Evolutionary conservation across 2,329 filamentous ascomycete species (phyloP).

Genomic region (Sordariomycetes sp.): DNA sequence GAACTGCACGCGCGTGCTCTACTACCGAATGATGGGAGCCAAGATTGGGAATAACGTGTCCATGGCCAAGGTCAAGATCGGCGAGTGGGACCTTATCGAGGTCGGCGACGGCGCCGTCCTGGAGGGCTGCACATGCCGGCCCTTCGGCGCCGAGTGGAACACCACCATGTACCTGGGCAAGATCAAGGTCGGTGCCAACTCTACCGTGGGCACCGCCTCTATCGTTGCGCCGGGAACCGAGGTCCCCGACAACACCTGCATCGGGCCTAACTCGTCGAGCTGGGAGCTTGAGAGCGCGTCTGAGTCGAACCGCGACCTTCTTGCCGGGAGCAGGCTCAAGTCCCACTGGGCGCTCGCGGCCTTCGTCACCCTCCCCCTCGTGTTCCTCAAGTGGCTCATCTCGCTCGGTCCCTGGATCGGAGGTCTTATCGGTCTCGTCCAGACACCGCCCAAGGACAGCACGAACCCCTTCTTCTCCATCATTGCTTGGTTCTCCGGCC

Average conservation of each 20-base stretch:
- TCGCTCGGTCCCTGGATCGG: constrained; percentile 33
- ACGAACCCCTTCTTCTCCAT: constrained; percentile 26
- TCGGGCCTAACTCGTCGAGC: constrained; percentile 46
- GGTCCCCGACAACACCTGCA: constrained; percentile 36
- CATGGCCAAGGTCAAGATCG: constrained; percentile 30
- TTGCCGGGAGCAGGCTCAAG: constrained; percentile 22
- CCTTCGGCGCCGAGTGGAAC: constrained; percentile 45
- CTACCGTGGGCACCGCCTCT: constrained; percentile 34
- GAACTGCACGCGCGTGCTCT: constrained; percentile 27
- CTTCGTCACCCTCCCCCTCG: constrained; percentile 30
- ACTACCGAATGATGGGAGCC: constrained; percentile 40
- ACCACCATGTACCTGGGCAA: constrained; percentile 44
- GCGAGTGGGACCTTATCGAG: constrained; percentile 47
- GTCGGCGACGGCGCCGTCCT: constrained; percentile 38
- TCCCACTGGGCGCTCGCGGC: constrained; percentile 32
- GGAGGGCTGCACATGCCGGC: constrained; percentile 35
- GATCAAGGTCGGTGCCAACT: constrained; percentile 36
- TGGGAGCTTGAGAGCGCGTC: constrained; percentile 39
- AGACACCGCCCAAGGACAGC: constrained; percentile 19
- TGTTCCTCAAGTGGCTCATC: constrained; percentile 23
- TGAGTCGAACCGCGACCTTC: constrained; percentile 34
- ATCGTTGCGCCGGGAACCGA: constrained; percentile 38
- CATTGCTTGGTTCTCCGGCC: constrained; percentile 36
- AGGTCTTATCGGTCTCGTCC: constrained; percentile 33
- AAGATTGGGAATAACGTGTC: constrained; percentile 40